Evolutionary conservation across 768 basidiomycete species (phyloP), one percentile per base, ranked within the genome.

Genomic region (Kwoniella sp.): DNA sequence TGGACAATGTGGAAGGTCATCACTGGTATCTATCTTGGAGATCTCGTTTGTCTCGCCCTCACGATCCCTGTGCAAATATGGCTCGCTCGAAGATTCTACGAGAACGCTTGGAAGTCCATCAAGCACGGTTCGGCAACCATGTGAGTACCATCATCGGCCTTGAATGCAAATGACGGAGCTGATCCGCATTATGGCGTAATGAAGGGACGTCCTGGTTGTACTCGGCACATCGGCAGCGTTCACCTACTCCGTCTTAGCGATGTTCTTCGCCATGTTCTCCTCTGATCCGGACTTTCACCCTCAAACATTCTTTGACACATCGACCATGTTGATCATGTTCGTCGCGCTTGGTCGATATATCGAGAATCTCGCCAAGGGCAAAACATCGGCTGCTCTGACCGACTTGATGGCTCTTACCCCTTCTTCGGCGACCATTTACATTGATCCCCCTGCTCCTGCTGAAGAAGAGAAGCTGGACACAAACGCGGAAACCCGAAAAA

Each of bases 271-370:
- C 6, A 72, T 77, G 58, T 78, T 78, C 70, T 61, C 65, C 22
- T 71, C 71, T 12, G 85, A 88, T 10, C 84, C 88, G 0, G 84
- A 84, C 47, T 91, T 85, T 76, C 88, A 86, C 21, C 95, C 96
- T 1, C 85, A 89, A 77, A 85, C 92, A 49, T 98, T 98, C 82
- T 98, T 98, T 82, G 96, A 99, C 81, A 98, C 96, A 1, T 96
- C 92, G 74, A 96, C 96, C 21, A 98, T 97, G 96, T 83, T 99
- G 65, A 88, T 99, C 84, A 90, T 89, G 82, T 98, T 99, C 79
- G 90, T 98, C 72, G 94, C 92, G 1, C 85, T 98, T 15, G 96
- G 96, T 4, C 88, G 96, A 25, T 96, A 88, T 81, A 85, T 98
- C 53, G 96, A 98, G 82, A 98, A 98, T 81, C 86, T 88, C 60